phyloP scores from a whole-genome alignment of 2,329 filamentous ascomycete genomes.

The Paecilomyces variotii region DNA sequence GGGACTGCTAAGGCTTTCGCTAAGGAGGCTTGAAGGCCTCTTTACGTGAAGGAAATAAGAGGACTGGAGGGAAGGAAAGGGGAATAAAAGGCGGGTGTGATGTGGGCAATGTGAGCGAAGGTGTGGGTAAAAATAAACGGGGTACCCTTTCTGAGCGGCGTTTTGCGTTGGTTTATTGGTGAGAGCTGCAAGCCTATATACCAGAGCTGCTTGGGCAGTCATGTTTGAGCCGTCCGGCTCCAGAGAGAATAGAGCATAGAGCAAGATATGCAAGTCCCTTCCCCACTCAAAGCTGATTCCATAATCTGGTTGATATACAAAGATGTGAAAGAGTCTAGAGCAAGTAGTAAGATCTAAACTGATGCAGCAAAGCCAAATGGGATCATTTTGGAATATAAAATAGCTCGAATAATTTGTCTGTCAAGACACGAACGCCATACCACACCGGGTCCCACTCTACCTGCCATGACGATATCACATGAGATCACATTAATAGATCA shows the following conservation, averaged over 20 bases:
- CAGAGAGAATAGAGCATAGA: not conserved
- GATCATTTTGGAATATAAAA: not conserved
- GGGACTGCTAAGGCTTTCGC: constrained; percentile 44
- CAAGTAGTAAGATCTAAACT: not conserved
- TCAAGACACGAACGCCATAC: not conserved
- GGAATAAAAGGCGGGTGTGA: not conserved
- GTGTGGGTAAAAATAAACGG: not conserved
- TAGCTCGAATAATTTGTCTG: not conserved
- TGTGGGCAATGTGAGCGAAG: not conserved
- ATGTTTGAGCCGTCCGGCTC: not conserved
- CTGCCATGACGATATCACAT: not conserved
- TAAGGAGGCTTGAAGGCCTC: constrained; percentile 1
- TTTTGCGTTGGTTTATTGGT: not conserved
- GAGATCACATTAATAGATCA: not conserved
- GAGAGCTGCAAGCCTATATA: not conserved
- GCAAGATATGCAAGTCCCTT: not conserved
- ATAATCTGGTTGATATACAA: not conserved
- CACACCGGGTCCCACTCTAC: not conserved
- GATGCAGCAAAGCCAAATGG: not conserved
- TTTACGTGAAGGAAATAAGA: not conserved
- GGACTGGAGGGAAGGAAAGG: not conserved
- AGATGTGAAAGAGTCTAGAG: not conserved
- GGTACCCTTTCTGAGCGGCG: not conserved
- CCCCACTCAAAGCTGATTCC: not conserved
- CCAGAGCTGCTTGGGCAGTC: not conserved